Evolutionary conservation across 169 alveolate species (phyloP), one percentile per base, ranked within the genome.

Genomic region (Fabrea salina): DNA sequence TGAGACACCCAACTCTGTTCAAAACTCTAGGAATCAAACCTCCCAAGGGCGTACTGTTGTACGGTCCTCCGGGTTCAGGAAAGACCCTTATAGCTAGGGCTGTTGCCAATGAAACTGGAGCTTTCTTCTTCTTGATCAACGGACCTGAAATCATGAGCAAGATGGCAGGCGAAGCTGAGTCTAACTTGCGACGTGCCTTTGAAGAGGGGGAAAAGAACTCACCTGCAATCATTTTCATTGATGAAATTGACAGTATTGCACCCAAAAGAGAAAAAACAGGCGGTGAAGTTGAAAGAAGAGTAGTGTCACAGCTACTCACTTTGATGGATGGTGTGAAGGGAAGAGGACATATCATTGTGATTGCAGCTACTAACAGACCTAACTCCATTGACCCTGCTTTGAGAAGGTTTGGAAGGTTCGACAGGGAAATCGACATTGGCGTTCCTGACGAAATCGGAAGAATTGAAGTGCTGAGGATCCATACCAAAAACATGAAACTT

Each of bases 61-160:
- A 96, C 91, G 99, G 99, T 25, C 99, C 99, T 7, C 99, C 99
- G 47, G 99, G 99, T 74, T 96, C 99, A 70, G 99, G 99, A 47
- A 99, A 99, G 87, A 98, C 99, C 6, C 91, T 98, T 78, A 97
- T 99, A 74, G 99, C 99, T 2, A 94, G 98, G 88, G 99, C 99
- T 39, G 99, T 99, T 68, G 99, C 99, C n/a, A 98, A 98, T 91
- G 99, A 97, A 80, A 96, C 99, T 39, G 99, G 99, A 4, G 99
- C 99, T 39, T 97, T 95, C 87, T 97, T 98, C 93, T 97, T 97
- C 93, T 87, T 96, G 61, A 93, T 97, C 54, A 96, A 96, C 77
- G 99, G 99, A 19, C 99, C 99, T 16, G 99, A 97, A 88, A 97
- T 98, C 78, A 97, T 97, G 99, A 93, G 98, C 77, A 98, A 98